Evolutionary conservation across 108 stramenopile genomes (phyloP).

Genomic region (Cyclotella kingstonii): DNA sequence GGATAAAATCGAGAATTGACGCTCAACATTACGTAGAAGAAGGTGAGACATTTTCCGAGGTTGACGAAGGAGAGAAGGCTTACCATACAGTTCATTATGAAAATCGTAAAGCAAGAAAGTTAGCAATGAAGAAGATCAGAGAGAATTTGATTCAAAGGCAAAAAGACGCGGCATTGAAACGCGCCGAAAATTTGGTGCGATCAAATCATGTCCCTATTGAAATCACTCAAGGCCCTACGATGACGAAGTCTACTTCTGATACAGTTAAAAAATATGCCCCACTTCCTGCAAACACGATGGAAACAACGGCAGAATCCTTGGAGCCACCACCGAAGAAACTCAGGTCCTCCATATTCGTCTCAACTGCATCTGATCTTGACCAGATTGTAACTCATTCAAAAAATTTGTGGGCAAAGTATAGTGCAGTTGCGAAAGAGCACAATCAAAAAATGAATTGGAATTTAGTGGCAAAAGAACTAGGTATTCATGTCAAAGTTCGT

Average conservation of each 20-base stretch:
- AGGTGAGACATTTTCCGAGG: conserved; percentile 48
- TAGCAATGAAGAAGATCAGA: conserved; percentile 56
- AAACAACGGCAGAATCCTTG: background rate
- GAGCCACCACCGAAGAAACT: conserved; percentile 41
- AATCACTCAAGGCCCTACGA: conserved; percentile 56
- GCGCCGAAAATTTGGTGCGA: conserved; percentile 68
- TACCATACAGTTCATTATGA: conserved; percentile 63
- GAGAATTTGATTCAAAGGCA: conserved; percentile 65
- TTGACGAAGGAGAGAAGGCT: conserved; percentile 56
- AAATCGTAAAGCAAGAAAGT: conserved; percentile 52
- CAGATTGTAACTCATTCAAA: conserved; percentile 79
- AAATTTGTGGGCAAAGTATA: conserved; percentile 84
- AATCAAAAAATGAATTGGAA: conserved; percentile 86
- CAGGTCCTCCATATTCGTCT: conserved; percentile 76
- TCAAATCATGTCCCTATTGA: conserved; percentile 76
- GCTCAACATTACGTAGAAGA: conserved; percentile 61
- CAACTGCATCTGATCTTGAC: conserved; percentile 68
- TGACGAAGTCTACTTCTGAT: conserved; percentile 27
- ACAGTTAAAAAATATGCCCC: conserved; percentile 12
- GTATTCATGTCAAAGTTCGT: conserved; percentile 84
- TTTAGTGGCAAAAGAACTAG: conserved; percentile 75
- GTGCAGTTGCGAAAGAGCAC: conserved; percentile 83
- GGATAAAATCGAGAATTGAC: conserved; percentile 50
- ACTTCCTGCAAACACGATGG: background rate
- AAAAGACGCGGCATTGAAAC: conserved; percentile 70